These are phyloP conservation scores for Tricholoma terreum DNA, from an alignment of 768 basidiomycete genomes.

Conservation along the genomic window DNA sequence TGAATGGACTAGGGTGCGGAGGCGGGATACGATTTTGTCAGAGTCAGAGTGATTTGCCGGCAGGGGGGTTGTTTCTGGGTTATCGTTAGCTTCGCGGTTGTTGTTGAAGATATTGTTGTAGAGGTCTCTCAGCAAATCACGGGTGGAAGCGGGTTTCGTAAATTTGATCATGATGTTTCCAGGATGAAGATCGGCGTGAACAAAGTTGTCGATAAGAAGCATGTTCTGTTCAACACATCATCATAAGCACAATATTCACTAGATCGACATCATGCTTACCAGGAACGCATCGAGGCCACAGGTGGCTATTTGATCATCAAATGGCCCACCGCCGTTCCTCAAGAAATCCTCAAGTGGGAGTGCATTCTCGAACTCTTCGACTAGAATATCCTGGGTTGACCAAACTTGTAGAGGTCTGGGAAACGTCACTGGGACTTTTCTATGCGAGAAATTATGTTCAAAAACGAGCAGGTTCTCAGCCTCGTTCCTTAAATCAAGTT, in stretches of 20 bases:
- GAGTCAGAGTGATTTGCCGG: conserved; percentile 45
- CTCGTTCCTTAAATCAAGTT: conserved; percentile 88
- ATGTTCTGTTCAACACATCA: conserved; percentile 66
- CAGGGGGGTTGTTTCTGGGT: conserved; percentile 21
- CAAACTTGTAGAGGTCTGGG: conserved; percentile 82
- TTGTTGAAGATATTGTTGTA: conserved; percentile 48
- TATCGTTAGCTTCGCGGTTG: conserved; percentile 12
- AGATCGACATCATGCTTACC: conserved; percentile 43
- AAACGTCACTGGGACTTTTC: conserved; percentile 83
- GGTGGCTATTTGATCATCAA: conserved; percentile 84
- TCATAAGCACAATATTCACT: not conserved
- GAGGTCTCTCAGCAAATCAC: conserved; percentile 58
- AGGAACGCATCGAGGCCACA: conserved; percentile 94
- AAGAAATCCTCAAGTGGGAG: conserved; percentile 86
- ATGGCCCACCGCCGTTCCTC: conserved; percentile 88
- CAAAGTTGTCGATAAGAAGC: conserved; percentile 97
- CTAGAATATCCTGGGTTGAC: conserved; percentile 77
- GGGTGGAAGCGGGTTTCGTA: conserved; percentile 75
- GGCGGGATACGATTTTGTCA: conserved; percentile 63
- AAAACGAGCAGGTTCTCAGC: conserved; percentile 84
- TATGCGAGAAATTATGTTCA: conserved; percentile 78
- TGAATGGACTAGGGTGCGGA: conserved; percentile 58
- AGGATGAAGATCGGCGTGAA: conserved; percentile 87
- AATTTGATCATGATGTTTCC: conserved; percentile 99
- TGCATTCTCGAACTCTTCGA: conserved; percentile 94